Base-by-base conservation (phyloP, 2,329 filamentous ascomycete genomes). In the Mycogone perniciosa region DNA sequence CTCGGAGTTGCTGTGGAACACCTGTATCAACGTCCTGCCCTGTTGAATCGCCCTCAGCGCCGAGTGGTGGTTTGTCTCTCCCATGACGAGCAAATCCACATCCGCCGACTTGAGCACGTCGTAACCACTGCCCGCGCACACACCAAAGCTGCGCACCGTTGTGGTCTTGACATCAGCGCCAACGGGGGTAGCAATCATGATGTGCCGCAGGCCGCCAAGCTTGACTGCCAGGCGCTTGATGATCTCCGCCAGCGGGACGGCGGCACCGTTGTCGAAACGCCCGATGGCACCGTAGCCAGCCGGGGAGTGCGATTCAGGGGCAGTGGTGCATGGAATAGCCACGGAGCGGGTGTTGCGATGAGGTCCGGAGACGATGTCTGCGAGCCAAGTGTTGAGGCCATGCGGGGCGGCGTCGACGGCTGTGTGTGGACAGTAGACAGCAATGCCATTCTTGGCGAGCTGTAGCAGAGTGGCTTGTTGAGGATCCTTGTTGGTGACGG, bases 1-100 rank as follows among this genome's bases (percentile, higher is more conserved):
- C 73, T 99, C 93, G 0, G 88, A 93, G 67, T 97, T 97, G 60
- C 87, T 92, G 67, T 99, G 93, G 61, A 96, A 95, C 44, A 95
- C 77, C 38, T 85, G 86, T 46, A 97, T 80, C 1, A 97, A 88
- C 49, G 83, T 86, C 56, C 85, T 85, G 1, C 91, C 91, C 52
- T 84, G 80, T 72, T 96, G 91, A 30, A 88, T 89, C 1, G 90
- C 89, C 37, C 87, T 82, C 52, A 99, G 77, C 3, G 92, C 90
- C 56, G 93, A 89, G 65, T 99, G 93, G 65, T 99, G 93, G 61
- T 82, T 88, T 75, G 97, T 81, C 72, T 99, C 93, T 2, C 93
- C 93, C 0, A 89, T 97, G 59, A 99, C 88, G 4, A 95, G 70
- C 37, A 97, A 68, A 62, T 96, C 89, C 0, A 90, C 89, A 39